Conservation (phyloP, 179 eudicot species). For the Nepenthes alata region DNA sequence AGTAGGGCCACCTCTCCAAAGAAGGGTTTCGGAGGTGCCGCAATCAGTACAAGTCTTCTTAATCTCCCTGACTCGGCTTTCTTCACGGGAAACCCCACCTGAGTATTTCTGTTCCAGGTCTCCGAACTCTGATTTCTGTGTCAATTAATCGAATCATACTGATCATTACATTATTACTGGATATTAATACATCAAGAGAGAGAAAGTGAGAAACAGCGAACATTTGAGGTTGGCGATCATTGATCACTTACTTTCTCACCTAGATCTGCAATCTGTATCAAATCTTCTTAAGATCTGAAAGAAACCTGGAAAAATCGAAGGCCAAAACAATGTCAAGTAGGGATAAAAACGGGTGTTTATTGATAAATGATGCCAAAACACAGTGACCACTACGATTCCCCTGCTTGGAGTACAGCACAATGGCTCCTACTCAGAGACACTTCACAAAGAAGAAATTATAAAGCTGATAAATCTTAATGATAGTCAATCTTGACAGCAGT, state of each 20-base stretch:
- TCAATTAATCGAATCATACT: slow-evolving; percentile 2
- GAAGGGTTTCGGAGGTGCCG: slow-evolving; percentile 87
- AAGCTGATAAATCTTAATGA: too few species aligned
- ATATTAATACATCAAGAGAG: neutral
- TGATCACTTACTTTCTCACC: slow-evolving; percentile 59
- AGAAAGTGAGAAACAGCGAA: neutral
- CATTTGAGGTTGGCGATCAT: slow-evolving; percentile 6
- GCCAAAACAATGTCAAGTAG: slow-evolving; percentile 11
- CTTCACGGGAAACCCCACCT: slow-evolving; percentile 31
- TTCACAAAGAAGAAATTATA: too few species aligned
- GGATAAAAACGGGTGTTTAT: slow-evolving; percentile 5
- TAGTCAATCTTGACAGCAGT: too few species aligned
- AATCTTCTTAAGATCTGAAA: slow-evolving; percentile 13
- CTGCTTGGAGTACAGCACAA: neutral
- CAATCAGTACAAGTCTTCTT: slow-evolving; percentile 72
- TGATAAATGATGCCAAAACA: slow-evolving; percentile 10
- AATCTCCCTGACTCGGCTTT: slow-evolving; percentile 21
- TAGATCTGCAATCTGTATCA: slow-evolving; percentile 47
- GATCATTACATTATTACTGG: neutral
- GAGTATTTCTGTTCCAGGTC: slow-evolving; percentile 31
- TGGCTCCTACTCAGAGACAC: too few species aligned
- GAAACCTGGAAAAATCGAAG: slow-evolving; percentile 20
- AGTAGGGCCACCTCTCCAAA: slow-evolving; percentile 91
- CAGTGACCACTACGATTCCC: neutral
- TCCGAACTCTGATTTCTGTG: slow-evolving; percentile 47